Evolutionary conservation across 2,329 filamentous ascomycete genomes (phyloP).

Genomic region (Huntiella decipiens): DNA sequence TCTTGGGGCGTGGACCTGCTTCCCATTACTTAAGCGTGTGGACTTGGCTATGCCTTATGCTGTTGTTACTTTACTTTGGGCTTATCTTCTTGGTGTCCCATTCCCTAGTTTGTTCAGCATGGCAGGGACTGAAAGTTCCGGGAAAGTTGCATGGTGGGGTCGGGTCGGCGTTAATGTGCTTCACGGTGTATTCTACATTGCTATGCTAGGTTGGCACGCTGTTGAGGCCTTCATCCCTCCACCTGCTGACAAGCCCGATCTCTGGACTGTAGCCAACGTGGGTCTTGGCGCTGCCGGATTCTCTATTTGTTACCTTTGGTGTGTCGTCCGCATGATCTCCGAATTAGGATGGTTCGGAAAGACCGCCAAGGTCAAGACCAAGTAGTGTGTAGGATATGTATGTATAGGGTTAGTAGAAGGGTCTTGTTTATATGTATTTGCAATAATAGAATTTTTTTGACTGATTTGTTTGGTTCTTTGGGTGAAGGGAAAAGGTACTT

Average conservation of each 20-base stretch:
- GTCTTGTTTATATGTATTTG: constrained; percentile 5
- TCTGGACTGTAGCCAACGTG: constrained; percentile 88
- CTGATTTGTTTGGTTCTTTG: too few species aligned
- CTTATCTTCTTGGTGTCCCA: constrained; percentile 73
- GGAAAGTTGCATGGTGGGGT: constrained; percentile 8
- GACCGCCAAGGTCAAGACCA: constrained; percentile 21
- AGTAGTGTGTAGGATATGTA: constrained; percentile 13
- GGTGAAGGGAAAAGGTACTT: too few species aligned
- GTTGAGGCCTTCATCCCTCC: constrained; percentile 49
- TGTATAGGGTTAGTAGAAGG: not conserved
- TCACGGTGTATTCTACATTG: constrained; percentile 56
- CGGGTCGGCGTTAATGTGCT: constrained; percentile 38
- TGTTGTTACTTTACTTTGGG: constrained; percentile 73
- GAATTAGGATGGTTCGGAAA: constrained; percentile 37
- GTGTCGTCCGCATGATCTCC: constrained; percentile 46
- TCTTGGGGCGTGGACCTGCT: constrained; percentile 82
- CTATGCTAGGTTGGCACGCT: constrained; percentile 68
- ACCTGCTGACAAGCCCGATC: constrained; percentile 63
- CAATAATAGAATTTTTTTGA: too few species aligned
- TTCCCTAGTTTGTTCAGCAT: constrained; percentile 42
- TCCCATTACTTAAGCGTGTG: constrained; percentile 71
- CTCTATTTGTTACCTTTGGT: constrained; percentile 79
- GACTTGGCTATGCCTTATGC: constrained; percentile 69
- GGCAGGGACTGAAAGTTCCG: constrained; percentile 12
- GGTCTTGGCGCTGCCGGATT: constrained; percentile 74